Percentiles rank a stretch among this genome's conserved stretches.
Conservation (phyloP, 2,329 filamentous ascomycete species). For the Xylariaceae sp. region DNA sequence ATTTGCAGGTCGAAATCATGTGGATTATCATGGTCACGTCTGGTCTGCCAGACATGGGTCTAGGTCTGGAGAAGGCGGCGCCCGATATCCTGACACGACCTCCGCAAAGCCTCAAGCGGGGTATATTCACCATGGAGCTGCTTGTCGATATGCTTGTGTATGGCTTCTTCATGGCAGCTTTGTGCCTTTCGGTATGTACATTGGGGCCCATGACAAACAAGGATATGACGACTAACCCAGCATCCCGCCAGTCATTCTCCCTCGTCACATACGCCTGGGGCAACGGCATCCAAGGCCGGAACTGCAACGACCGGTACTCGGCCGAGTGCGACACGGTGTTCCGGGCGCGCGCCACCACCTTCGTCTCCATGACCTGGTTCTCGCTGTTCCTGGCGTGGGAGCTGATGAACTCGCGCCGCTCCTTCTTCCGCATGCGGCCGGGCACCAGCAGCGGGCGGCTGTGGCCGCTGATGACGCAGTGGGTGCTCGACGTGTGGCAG, state of each 20-base stretch:
- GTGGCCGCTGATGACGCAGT: slow-evolving; percentile 61
- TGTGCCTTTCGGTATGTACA: slow-evolving; percentile 54
- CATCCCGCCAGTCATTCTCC: no score
- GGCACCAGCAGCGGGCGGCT: slow-evolving; percentile 45
- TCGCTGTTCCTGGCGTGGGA: slow-evolving; percentile 74
- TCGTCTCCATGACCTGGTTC: slow-evolving; percentile 69
- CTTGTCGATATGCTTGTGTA: slow-evolving; percentile 61
- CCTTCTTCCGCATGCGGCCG: slow-evolving; percentile 69
- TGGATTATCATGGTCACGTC: slow-evolving; percentile 80
- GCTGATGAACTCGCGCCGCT: slow-evolving; percentile 63
- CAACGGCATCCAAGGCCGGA: slow-evolving; percentile 43
- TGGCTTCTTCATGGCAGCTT: slow-evolving; percentile 59
- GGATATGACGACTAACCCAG: no score
- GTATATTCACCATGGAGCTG: slow-evolving; percentile 60
- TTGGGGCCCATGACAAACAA: no score
- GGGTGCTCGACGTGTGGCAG: slow-evolving; percentile 60
- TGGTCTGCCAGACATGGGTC: slow-evolving; percentile 67
- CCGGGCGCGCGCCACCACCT: slow-evolving; percentile 65
- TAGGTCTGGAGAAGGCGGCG: slow-evolving; percentile 64
- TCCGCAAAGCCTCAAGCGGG: slow-evolving; percentile 53
- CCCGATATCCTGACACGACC: slow-evolving; percentile 62
- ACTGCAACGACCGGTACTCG: slow-evolving; percentile 54
- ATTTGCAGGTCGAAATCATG: slow-evolving; percentile 73
- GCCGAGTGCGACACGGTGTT: slow-evolving; percentile 55
- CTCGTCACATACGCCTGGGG: slow-evolving; percentile 58